phyloP scores from a whole-genome alignment of 225 moss, liverwort and hornwort genomes.

The Pleurozium schreberi region DNA sequence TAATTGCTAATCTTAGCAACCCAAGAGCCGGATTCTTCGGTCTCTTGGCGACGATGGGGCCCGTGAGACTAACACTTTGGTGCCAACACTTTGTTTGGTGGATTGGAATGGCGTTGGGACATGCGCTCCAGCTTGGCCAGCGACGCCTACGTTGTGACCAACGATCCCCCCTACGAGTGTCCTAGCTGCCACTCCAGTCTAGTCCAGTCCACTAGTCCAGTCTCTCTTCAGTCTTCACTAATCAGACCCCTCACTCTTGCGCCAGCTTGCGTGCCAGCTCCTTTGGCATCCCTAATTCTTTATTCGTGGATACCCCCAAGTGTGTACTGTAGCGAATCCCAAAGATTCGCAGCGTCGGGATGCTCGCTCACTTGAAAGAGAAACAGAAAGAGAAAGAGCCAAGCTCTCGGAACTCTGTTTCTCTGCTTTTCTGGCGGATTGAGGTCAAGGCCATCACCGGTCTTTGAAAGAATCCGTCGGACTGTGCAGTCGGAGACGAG shows the following conservation, averaged over 20 bases:
- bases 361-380: not conserved
- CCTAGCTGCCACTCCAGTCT: too few species aligned
- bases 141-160: not conserved
- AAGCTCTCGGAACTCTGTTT: not conserved
- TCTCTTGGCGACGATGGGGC: not conserved
- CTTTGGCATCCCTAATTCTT: not conserved
- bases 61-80: not conserved
- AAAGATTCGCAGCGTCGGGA: not conserved
- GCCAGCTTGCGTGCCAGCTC: conserved; percentile 34
- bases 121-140: not conserved
- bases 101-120: not conserved
- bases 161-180: not conserved
- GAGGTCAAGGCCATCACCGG: not conserved
- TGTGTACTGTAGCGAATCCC: not conserved
- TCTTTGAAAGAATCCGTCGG: not conserved
- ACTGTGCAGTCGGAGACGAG: not conserved
- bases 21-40: not conserved
- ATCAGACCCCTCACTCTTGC: not conserved
- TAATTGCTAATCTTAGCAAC: conserved; percentile 14
- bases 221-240: too few species aligned
- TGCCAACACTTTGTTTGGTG: not conserved
- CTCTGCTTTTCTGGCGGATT: not conserved
- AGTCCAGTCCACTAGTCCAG: not conserved
- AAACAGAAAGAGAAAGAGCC: not conserved
- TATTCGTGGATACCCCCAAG: not conserved